Evolutionary conservation across 371 early-diverging fungal species (phyloP), one percentile per base, ranked within the genome.

Genomic region (Mortierella sp.): DNA sequence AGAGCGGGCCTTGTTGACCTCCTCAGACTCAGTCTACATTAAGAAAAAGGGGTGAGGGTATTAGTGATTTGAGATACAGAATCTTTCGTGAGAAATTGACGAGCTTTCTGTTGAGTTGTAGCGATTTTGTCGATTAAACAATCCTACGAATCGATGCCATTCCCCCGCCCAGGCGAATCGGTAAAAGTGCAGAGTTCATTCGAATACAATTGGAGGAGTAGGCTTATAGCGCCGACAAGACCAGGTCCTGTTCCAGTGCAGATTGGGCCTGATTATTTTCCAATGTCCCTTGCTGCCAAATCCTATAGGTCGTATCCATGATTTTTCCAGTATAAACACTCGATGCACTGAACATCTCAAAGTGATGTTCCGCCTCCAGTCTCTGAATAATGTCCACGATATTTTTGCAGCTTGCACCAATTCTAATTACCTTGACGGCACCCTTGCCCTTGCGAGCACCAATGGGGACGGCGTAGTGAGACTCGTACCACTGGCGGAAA

Each of bases 401-500:
- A 24, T 64, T 10, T 63, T 26, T 20, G 22, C 12, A 39, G 22
- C 24, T 12, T 26, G 24, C n/a, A 47, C 35, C 30, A 20, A 20
- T 47, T 45, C 35, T 66, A 70, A 72, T 84, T 87, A 88, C 89
- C 83, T 81, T 81, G 73, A 40, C 75, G 57, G 72, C 83, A 79
- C 66, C 83, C 88, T 94, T 93, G 81, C 88, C 89, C 91, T 94
- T 93, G 91, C 93, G 94, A 87, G 95, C 94, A 87, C 98, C 98
- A 61, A 97, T 87, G 70, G 94, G 87, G 75, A 88, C 83, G 83
- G 94, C 98, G 87, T 97, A 98, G 92, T 97, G 97, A 73, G 94
- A 87, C 90, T 98, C 97, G 87, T 96, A 98, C 96, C 98, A 97
- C 87, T 98, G 98, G 84, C 97, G 94, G 96, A 99, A 99, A 75